Evolutionary conservation across 371 early-diverging fungal species (phyloP).

Genomic region (Mucor sp.): DNA sequence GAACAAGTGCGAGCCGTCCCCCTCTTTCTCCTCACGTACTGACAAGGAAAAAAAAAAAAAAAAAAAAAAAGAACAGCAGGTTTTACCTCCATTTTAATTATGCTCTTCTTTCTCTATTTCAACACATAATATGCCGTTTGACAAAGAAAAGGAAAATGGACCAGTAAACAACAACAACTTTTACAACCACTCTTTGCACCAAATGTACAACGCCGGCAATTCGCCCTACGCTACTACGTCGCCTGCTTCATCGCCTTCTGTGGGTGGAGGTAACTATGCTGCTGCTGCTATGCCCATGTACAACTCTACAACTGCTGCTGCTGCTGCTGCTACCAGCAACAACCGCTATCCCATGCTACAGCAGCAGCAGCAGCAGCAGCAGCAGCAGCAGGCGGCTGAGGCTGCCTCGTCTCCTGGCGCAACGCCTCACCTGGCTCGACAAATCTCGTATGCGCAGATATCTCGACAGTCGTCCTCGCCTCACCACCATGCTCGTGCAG

Average conservation of each 20-base stretch:
- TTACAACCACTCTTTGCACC: slow-evolving; percentile 18
- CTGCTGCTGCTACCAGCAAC: background rate
- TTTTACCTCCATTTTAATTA: background rate
- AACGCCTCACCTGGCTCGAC: slow-evolving; percentile 67
- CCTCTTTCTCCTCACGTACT: background rate
- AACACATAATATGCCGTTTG: slow-evolving; percentile 16
- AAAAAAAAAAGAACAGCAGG: background rate
- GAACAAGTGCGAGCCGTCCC: background rate
- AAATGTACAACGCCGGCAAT: slow-evolving; percentile 4
- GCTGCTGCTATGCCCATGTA: slow-evolving; percentile 17
- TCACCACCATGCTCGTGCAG: slow-evolving; percentile 88
- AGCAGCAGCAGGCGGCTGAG: background rate
- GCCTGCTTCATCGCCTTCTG: slow-evolving; percentile 24
- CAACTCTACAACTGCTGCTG: background rate
- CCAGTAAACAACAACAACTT: slow-evolving; percentile 16
- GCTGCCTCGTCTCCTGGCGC: slow-evolving; percentile 3
- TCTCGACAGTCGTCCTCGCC: slow-evolving; percentile 82
- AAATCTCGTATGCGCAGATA: slow-evolving; percentile 68
- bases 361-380: too few species aligned
- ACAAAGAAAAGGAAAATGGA: slow-evolving; percentile 28
- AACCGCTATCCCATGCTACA: background rate
- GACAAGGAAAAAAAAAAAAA: too few species aligned
- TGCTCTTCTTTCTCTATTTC: background rate
- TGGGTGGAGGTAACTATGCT: slow-evolving; percentile 11
- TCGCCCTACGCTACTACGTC: slow-evolving; percentile 12